phyloP scores from a whole-genome alignment of 805 yeast genomes.

The Groenewaldozyma salmanticensis region DNA sequence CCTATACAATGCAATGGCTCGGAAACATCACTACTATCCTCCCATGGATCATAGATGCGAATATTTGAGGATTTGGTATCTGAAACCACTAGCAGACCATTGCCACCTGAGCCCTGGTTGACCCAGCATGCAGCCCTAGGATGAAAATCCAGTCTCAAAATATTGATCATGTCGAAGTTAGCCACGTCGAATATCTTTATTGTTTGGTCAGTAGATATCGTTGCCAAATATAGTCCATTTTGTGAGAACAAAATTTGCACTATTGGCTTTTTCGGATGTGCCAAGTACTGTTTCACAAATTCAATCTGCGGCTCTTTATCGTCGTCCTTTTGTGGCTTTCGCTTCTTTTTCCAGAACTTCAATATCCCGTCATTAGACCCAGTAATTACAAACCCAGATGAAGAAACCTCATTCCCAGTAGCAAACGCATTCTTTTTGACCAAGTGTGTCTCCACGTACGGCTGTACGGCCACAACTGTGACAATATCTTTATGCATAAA shows the following conservation, averaged over 20 bases:
- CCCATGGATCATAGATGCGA: conserved; percentile 18
- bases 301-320: conserved; percentile 19
- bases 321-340: not conserved
- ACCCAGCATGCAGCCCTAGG: conserved; percentile 24
- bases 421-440: conserved; percentile 5
- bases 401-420: too few species aligned
- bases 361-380: conserved; percentile 28
- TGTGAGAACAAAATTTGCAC: conserved; percentile 12
- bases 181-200: conserved; percentile 28
- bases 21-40: conserved; percentile 6
- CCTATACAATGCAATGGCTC: conserved; percentile 10
- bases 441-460: too few species aligned
- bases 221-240: conserved; percentile 23
- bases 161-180: conserved; percentile 30
- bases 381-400: conserved; percentile 23
- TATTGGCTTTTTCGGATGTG: conserved; percentile 17
- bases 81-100: conserved; percentile 13
- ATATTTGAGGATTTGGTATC: conserved; percentile 15
- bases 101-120: conserved; percentile 7
- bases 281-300: conserved; percentile 26
- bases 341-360: conserved; percentile 27
- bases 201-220: conserved; percentile 18
- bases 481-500: conserved; percentile 18
- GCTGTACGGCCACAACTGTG: conserved; percentile 8
- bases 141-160: conserved; percentile 21